Evolutionary conservation across 1,284 basidiomycete species (phyloP), one percentile per base, ranked within the genome.

Genomic region (Vanrija pseudolonga): DNA sequence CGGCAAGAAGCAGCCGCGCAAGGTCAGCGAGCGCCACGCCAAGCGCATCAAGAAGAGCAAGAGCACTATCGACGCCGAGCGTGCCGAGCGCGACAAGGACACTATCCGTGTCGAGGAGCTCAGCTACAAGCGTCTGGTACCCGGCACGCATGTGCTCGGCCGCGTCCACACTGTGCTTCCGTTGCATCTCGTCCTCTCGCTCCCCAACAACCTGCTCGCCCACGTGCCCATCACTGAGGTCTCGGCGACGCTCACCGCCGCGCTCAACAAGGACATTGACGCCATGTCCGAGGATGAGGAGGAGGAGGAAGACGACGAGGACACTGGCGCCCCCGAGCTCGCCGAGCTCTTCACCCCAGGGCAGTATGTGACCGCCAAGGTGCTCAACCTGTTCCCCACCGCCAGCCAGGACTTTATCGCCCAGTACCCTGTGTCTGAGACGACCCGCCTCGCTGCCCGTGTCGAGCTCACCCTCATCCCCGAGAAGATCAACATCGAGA

Each of bases 151-250:
- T 68, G 81, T 98, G 18, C 80, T 98, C 32, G 87, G 86, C 32
- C 89, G 92, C 75, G 83, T 99, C 47, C 82, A 91, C 62, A 85
- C 88, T 15, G 83, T 98, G 45, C 85, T 92, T 60, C 90, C 95
- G 4, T 84, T 98, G 22, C 90, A 90, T 45, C 82, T 99, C 42
- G 84, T 98, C 54, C 80, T 98, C 22, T 97, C 94, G 7, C 81
- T 99, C 20, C 95, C 96, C 20, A 90, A 94, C 71, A 95, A 98
- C 78, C 84, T 99, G 41, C 84, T 93, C 61, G 96, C 85, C 4
- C 94, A 98, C 76, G 82, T 98, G 23, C 95, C 96, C 11, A 93
- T 98, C 65, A 98, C 94, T 32, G 86, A 94, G 74, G 84, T 98
- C 57, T 92, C 93, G n/a, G 77, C 83, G 15, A 85, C 89, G 63